Percentiles rank a stretch among this genome's conserved stretches.
Conservation (phyloP, 495 filamentous ascomycete genomes). For the Chaetomium tenue region DNA sequence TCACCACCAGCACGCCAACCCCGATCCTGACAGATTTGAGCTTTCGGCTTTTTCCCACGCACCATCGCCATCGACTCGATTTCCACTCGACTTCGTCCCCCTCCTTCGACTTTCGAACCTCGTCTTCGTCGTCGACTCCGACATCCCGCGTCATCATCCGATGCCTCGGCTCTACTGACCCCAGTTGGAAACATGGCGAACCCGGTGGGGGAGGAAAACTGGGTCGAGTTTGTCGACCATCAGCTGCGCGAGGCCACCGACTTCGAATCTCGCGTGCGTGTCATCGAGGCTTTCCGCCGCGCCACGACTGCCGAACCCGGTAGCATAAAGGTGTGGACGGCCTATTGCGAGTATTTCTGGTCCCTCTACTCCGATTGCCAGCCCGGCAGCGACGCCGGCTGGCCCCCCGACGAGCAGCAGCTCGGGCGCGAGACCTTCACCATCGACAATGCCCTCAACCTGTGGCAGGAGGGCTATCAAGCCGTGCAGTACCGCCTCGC, state of each 20-base stretch:
- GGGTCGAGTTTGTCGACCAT: slow-evolving; percentile 55
- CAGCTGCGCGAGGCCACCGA: slow-evolving; percentile 49
- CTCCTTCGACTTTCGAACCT: not conserved
- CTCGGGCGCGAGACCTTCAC: slow-evolving; percentile 77
- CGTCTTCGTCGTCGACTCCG: not conserved
- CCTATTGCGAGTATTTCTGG: slow-evolving; percentile 84
- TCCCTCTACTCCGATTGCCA: slow-evolving; percentile 68
- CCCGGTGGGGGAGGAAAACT: slow-evolving; percentile 56
- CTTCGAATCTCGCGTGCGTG: slow-evolving; percentile 58
- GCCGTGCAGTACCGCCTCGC: slow-evolving; percentile 77
- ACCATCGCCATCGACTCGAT: not conserved
- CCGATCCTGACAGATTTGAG: no score
- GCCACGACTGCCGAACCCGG: slow-evolving; percentile 79
- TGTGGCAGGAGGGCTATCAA: slow-evolving; percentile 75
- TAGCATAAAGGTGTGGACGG: slow-evolving; percentile 81
- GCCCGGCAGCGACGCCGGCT: slow-evolving; percentile 54
- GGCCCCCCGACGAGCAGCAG: slow-evolving; percentile 73
- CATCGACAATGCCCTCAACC: slow-evolving; percentile 68
- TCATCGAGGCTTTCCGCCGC: slow-evolving; percentile 80
- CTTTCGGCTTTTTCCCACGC: not conserved
- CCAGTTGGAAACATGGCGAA: slow-evolving; percentile 45
- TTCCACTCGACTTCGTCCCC: not conserved
- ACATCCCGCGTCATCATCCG: slow-evolving; percentile 17
- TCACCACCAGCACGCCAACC: no score
- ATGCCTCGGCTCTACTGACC: slow-evolving; percentile 32